These are phyloP conservation scores for Aspergillus nanangensis DNA, from an alignment of 495 filamentous ascomycete genomes.

Conservation along the genomic window DNA sequence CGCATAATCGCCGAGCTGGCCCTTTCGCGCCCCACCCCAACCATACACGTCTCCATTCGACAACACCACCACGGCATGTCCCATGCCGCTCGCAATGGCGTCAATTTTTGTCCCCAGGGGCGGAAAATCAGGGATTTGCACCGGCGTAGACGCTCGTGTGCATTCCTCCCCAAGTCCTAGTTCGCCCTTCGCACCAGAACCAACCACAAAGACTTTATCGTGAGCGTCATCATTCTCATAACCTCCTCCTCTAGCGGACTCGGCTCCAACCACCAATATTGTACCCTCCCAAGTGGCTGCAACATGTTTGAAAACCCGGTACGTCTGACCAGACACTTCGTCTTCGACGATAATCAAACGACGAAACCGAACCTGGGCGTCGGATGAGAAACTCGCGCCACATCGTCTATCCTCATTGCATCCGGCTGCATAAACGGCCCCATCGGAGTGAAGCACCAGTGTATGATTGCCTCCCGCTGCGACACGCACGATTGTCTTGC, in stretches of 20 bases:
- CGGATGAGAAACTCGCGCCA: slow-evolving; percentile 9
- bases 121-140: slow-evolving; percentile 55
- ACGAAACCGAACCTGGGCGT: slow-evolving; percentile 19
- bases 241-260: slow-evolving; percentile 13
- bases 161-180: slow-evolving; percentile 53
- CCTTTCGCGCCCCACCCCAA: slow-evolving; percentile 83
- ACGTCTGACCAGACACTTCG: background rate
- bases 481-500: slow-evolving; percentile 34
- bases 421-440: slow-evolving; percentile 60
- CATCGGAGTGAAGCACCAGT: slow-evolving; percentile 55
- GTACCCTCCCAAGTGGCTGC: slow-evolving; percentile 78
- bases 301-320: slow-evolving; percentile 27
- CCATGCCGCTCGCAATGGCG: slow-evolving; percentile 65
- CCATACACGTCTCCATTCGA: slow-evolving; percentile 75
- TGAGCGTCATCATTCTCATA: no score
- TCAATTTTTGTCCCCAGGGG: slow-evolving; percentile 45
- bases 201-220: slow-evolving; percentile 55
- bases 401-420: slow-evolving; percentile 49
- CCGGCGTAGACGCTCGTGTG: background rate
- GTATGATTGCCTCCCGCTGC: slow-evolving; percentile 87
- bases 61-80: slow-evolving; percentile 69
- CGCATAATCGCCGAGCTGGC: slow-evolving; percentile 62
- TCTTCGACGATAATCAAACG: slow-evolving; percentile 22
- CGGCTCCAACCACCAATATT: slow-evolving; percentile 43
- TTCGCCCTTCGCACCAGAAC: slow-evolving; percentile 65